Evolutionary conservation across 73 alveolate genomes (phyloP), one percentile per base, ranked within the genome.

Genomic region (Effrenium voratum): DNA sequence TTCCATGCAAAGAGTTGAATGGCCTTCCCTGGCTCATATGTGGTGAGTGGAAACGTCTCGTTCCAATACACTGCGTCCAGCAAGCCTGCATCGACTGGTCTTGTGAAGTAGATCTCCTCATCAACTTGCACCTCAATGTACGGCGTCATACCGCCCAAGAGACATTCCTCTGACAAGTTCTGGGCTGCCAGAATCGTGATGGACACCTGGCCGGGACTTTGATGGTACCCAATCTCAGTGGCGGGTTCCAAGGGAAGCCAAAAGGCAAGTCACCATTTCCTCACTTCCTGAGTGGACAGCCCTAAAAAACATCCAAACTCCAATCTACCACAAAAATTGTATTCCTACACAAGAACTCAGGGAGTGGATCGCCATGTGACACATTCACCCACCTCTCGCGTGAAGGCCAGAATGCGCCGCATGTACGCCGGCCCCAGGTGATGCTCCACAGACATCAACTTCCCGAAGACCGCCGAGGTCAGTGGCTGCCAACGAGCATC

Each of bases 341-440:
- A n/a, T n/a, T n/a, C n/a, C n/a, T n/a, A n/a, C n/a, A n/a, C n/a
- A n/a, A n/a, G n/a, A n/a, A n/a, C n/a, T n/a, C n/a, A n/a, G n/a
- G n/a, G n/a, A n/a, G n/a, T n/a, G n/a, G n/a, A n/a, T n/a, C n/a
- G n/a, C n/a, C n/a, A n/a, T n/a, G n/a, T n/a, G n/a, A n/a, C n/a
- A n/a, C n/a, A n/a, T n/a, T n/a, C n/a, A n/a, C n/a, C n/a, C n/a
- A n/a, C n/a, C 49, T 82, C 50, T 13, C 97, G 87, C n/a, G 43
- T 90, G 49, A 76, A 75, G 75, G 70, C 49, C 36, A 90, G 1
- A 43, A 90, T 90, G 73, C 97, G 86, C 36, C 97, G 85, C 59
- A 90, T 24, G 97, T 90, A 90, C 88, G 66, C 97, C 3, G 97
- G 88, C 2, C 88, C 88, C 44, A 90, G 73, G 76, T 90, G 97